Evolutionary conservation across 768 basidiomycete genomes (phyloP).

Genomic region (Panaeolus cyanescens): DNA sequence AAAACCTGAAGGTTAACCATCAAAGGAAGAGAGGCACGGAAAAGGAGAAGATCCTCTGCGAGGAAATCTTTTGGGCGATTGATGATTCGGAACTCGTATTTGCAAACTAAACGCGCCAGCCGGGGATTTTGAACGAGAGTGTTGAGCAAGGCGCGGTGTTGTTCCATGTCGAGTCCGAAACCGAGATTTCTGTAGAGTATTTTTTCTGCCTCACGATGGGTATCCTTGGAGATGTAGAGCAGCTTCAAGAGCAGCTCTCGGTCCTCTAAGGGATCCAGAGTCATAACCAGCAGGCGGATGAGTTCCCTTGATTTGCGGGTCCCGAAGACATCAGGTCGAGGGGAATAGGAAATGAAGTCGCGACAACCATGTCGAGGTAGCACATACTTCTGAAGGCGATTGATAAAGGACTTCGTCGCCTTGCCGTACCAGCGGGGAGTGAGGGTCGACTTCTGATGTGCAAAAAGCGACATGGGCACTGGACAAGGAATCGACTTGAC

Average conservation of each 20-base stretch:
- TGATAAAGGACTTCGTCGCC: neutral
- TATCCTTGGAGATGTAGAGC: neutral
- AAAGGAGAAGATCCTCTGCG: neutral
- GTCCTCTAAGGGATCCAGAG: neutral
- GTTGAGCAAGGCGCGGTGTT: neutral
- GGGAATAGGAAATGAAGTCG: neutral
- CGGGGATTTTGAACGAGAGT: neutral
- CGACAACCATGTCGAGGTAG: neutral
- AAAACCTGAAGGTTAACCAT: neutral
- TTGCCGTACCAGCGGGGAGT: neutral
- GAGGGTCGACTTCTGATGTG: neutral
- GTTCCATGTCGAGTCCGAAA: neutral
- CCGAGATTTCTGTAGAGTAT: neutral
- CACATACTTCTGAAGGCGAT: neutral
- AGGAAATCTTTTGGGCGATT: neutral
- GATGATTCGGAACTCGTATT: neutral
- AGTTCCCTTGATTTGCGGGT: neutral
- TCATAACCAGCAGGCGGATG: neutral
- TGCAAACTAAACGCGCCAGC: neutral
- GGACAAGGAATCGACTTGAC: neutral
- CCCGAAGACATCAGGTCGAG: neutral
- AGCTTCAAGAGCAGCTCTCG: neutral
- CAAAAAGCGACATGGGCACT: neutral
- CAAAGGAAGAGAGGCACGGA: neutral
- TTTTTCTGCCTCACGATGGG: neutral